Base-by-base conservation (phyloP, 352 stramenopile species). In the Phytophthora hybrid region DNA sequence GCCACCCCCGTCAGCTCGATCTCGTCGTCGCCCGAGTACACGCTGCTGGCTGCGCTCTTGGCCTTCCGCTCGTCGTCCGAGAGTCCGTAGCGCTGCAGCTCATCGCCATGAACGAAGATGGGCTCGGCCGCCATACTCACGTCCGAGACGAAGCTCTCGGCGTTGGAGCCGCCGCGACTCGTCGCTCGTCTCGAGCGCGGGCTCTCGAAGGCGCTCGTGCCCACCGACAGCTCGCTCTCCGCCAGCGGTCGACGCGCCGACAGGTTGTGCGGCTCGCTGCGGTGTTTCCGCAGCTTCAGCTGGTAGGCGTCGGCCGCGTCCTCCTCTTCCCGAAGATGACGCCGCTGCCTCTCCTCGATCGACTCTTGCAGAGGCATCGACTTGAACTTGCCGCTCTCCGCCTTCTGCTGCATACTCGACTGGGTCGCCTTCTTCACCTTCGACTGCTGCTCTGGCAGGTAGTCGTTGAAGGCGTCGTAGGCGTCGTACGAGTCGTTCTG, bases 391-490 rank as follows among this genome's bases (percentile, higher is more conserved):
- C 51, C 63, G 2, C 29, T 83, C 34, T 83, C 67, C 16, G 57
- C 56, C 57, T 54, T 75, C 3, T 71, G 58, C 39, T 87, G 81
- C 59, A 80, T 80, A 49, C 70, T 87, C 19, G 78, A 70, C 41
- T 81, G 77, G 1, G 60, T 67, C 7, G 55, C 16, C 73, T 87
- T 93, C 51, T 78, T 81, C 29, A 81, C 59, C 18, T 83, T 80
- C 10, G 83, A 80, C n/a, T 82, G 79, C 5, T 76, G 85, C 21
- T 80, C 69, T 1, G 80, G 82, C 64, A 93, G 66, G 53, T 92
- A 93, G 73, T 94, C 83, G 70, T 94, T 93, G 58, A 94, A 94
- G 18, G 82, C 82, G 16, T 92, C 87, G 64, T 94, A 94, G 26
- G 83, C 77, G 54, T 80, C 77, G 54, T 49, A 49, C 41, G 41